Conservation (phyloP, 2,329 filamentous ascomycete species). For the Chaetomiaceae sp. region DNA sequence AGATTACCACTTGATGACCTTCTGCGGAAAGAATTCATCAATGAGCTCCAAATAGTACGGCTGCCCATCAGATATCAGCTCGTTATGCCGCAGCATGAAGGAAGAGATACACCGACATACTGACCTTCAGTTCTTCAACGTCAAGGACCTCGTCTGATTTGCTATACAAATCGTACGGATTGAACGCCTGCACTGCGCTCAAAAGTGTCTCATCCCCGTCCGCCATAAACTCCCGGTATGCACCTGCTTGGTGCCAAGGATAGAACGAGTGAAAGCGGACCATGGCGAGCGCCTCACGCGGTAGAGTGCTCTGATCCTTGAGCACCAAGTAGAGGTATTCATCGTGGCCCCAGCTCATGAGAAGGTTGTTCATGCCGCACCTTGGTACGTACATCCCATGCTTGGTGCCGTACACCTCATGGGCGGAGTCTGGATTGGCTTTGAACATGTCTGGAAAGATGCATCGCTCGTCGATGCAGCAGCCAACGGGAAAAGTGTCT, state of each 20-base stretch:
- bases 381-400: slow-evolving; percentile 73
- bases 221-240: slow-evolving; percentile 77
- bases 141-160: slow-evolving; percentile 79
- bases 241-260: slow-evolving; percentile 78
- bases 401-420: slow-evolving; percentile 68
- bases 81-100: no score
- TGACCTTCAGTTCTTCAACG: slow-evolving; percentile 67
- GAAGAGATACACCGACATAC: slow-evolving; percentile 11
- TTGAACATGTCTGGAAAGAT: slow-evolving; percentile 75
- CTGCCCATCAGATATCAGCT: no score
- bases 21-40: slow-evolving; percentile 65
- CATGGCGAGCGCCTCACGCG: slow-evolving; percentile 80
- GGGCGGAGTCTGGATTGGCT: slow-evolving; percentile 65
- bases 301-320: slow-evolving; percentile 73
- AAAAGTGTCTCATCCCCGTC: slow-evolving; percentile 75
- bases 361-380: slow-evolving; percentile 79
- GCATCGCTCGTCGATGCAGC: slow-evolving; percentile 67
- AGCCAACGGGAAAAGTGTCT: slow-evolving; percentile 75
- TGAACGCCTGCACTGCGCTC: slow-evolving; percentile 76
- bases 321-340: slow-evolving; percentile 83
- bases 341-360: slow-evolving; percentile 87
- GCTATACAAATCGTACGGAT: slow-evolving; percentile 87
- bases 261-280: slow-evolving; percentile 93
- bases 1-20: slow-evolving; percentile 60
- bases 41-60: slow-evolving; percentile 70